Conservation (phyloP, 176 grass and related monocot species). For the Dendrocalamus sinicus region DNA sequence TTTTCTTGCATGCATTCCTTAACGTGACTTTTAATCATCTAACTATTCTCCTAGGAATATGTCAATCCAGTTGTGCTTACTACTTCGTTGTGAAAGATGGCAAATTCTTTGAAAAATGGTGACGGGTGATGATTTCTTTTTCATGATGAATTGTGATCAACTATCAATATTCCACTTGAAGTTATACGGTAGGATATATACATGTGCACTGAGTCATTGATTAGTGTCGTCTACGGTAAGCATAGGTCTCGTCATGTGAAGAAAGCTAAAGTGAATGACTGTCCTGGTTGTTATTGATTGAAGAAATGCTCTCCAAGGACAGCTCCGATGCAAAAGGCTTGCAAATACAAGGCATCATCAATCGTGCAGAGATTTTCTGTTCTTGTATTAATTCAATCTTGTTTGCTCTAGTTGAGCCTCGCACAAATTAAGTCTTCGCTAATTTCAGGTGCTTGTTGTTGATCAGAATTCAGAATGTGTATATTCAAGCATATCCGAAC, state of each 20-base stretch:
- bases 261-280: neutral
- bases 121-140: neutral
- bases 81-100: neutral
- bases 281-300: neutral
- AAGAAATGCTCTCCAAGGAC: neutral
- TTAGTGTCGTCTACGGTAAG: constrained; percentile 6
- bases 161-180: neutral
- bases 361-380: neutral
- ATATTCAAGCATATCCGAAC: neutral
- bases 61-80: neutral
- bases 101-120: neutral
- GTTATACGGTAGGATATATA: neutral
- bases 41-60: too few species aligned
- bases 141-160: neutral
- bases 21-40: too few species aligned
- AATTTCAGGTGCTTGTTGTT: neutral
- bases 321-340: neutral
- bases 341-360: neutral
- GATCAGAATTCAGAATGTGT: neutral
- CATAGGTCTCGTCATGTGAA: neutral
- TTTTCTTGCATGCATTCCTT: too few species aligned
- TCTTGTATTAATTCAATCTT: neutral
- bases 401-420: too few species aligned
- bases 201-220: neutral
- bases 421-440: neutral